phyloP scores from a whole-genome alignment of 2,329 filamentous ascomycete species.

The Penicillium sp. region DNA sequence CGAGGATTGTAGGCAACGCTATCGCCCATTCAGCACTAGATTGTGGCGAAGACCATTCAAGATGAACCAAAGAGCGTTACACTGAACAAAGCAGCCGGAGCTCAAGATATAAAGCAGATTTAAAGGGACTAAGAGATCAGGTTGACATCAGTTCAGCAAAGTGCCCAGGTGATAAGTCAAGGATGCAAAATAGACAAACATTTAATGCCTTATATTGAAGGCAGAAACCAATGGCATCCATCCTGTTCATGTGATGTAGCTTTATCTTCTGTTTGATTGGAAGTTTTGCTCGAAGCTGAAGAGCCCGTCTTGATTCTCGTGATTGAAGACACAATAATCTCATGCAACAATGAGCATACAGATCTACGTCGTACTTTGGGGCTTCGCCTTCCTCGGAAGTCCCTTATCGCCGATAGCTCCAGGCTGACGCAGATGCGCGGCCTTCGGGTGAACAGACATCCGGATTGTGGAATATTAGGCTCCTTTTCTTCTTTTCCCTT shows the following conservation, averaged over 20 bases:
- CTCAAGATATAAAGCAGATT: background rate
- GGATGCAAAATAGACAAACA: slow-evolving; percentile 11
- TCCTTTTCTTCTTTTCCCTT: background rate
- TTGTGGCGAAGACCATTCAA: background rate
- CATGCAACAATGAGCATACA: background rate
- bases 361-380: too few species aligned
- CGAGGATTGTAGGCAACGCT: background rate
- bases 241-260: background rate
- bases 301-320: background rate
- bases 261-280: background rate
- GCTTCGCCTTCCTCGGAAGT: background rate
- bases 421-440: slow-evolving; percentile 2
- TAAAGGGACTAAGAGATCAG: background rate
- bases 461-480: background rate
- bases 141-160: background rate
- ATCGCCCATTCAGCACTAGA: background rate
- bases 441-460: slow-evolving; percentile 5
- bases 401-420: slow-evolving; percentile 11
- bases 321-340: background rate
- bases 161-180: slow-evolving; percentile 2
- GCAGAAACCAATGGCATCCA: background rate
- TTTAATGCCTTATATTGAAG: background rate
- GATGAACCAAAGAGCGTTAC: background rate
- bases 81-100: background rate
- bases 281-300: background rate